A percentile compares a stretch with the other conserved stretches of the same genome.
phyloP scores from a whole-genome alignment of 768 basidiomycete genomes.

The Boletellus ananas region DNA sequence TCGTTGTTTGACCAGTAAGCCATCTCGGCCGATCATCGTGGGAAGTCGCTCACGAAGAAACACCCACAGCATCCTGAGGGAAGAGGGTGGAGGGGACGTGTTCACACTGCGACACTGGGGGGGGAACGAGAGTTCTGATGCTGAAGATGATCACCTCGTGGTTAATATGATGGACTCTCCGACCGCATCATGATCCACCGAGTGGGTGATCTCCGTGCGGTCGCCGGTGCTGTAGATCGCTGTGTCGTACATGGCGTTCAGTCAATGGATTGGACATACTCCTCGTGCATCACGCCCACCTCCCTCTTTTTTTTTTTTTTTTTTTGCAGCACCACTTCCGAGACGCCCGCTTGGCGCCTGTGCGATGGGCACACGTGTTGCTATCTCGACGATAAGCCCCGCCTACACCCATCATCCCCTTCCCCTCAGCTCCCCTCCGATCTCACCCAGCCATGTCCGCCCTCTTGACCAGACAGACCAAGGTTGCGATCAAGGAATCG shows the following conservation, averaged over 20 bases:
- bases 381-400: not conserved
- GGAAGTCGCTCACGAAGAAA: slow-evolving; percentile 6
- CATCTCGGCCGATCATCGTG: not conserved
- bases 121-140: slow-evolving; percentile 26
- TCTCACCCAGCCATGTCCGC: slow-evolving; percentile 6
- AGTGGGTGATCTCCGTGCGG: slow-evolving; percentile 1
- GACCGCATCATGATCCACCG: slow-evolving; percentile 7
- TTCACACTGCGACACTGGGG: slow-evolving; percentile 45
- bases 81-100: slow-evolving; percentile 55
- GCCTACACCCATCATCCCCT: no score
- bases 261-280: no score
- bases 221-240: slow-evolving; percentile 10
- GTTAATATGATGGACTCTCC: slow-evolving; percentile 24
- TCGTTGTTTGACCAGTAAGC: slow-evolving; percentile 71
- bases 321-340: not conserved
- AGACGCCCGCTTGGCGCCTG: slow-evolving; percentile 7
- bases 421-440: not conserved
- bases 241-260: no score
- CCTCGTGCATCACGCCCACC: no score
- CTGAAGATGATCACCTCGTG: slow-evolving; percentile 19
- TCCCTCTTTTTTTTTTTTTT: no score
- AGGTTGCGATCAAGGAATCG: slow-evolving; percentile 54
- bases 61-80: slow-evolving; percentile 49
- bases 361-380: slow-evolving; percentile 16
- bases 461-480: slow-evolving; percentile 6